These are phyloP conservation scores for Rhizopus stolonifer DNA, from an alignment of 371 early-diverging fungal species.

Conservation along the genomic window DNA sequence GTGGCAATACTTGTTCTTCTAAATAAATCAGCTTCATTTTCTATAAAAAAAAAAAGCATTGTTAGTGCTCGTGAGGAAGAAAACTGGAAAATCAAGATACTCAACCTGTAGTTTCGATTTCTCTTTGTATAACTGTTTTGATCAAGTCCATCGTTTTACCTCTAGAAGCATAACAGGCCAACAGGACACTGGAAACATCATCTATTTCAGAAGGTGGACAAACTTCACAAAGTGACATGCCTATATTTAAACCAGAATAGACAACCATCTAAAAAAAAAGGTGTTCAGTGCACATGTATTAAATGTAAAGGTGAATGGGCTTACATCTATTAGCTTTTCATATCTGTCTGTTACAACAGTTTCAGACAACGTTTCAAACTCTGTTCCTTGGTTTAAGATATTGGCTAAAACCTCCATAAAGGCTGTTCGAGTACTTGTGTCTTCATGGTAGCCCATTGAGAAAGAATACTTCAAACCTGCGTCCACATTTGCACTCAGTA, in stretches of 20 bases:
- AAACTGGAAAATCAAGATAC: too few relatives aligned
- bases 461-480: slow-evolving; percentile 84
- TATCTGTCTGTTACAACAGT: slow-evolving; percentile 69
- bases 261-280: slow-evolving; percentile 41
- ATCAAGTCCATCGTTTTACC: slow-evolving; percentile 67
- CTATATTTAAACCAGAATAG: slow-evolving; percentile 64
- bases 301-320: slow-evolving; percentile 4
- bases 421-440: slow-evolving; percentile 75
- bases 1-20: slow-evolving; percentile 89
- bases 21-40: slow-evolving; percentile 82
- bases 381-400: slow-evolving; percentile 78
- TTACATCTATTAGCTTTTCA: slow-evolving; percentile 66
- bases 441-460: slow-evolving; percentile 87
- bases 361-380: slow-evolving; percentile 77
- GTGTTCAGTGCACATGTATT: too few relatives aligned
- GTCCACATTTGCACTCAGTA: slow-evolving; percentile 86
- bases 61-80: neutral
- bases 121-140: slow-evolving; percentile 76
- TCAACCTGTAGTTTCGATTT: slow-evolving; percentile 71
- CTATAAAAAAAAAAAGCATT: slow-evolving; percentile 23
- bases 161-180: slow-evolving; percentile 75
- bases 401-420: slow-evolving; percentile 89
- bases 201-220: slow-evolving; percentile 84
- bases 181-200: slow-evolving; percentile 68
- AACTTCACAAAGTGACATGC: slow-evolving; percentile 77